These are phyloP conservation scores for Hysterangium stoloniferum DNA, from an alignment of 768 basidiomycete genomes.

Conservation along the genomic window DNA sequence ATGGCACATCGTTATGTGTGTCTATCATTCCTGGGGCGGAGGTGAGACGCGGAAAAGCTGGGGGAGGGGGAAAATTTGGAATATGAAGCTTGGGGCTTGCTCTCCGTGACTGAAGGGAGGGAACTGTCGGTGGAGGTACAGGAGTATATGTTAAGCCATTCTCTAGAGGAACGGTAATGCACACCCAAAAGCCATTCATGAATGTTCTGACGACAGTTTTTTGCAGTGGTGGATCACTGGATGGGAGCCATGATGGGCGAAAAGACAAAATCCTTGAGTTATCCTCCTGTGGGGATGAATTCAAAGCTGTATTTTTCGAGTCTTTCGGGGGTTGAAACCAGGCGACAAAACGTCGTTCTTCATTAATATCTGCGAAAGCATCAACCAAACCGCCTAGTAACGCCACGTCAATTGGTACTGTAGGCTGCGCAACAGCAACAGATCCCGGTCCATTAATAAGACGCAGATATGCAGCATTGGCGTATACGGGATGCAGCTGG, in stretches of 20 bases:
- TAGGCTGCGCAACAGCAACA: background rate
- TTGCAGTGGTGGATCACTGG: constrained; percentile 1
- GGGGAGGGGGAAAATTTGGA: constrained; percentile 12
- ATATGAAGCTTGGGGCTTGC: constrained; percentile 6
- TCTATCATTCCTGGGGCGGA: constrained; percentile 1
- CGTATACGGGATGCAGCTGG: constrained; percentile 13
- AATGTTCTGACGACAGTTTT: constrained; percentile 14
- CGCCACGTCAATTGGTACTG: background rate
- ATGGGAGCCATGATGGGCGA: constrained; percentile 14
- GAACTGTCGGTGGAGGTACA: background rate
- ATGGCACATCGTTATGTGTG: background rate
- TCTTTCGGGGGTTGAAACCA: constrained; percentile 8
- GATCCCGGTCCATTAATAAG: constrained; percentile 12
- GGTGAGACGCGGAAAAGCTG: background rate
- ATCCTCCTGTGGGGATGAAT: background rate
- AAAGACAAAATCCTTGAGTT: constrained; percentile 11
- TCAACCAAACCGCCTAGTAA: constrained; percentile 12
- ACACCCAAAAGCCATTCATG: constrained; percentile 15
- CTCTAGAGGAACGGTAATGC: constrained; percentile 17
- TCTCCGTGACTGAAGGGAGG: constrained; percentile 1
- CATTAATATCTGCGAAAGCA: constrained; percentile 8
- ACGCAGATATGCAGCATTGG: constrained; percentile 12
- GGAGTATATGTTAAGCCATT: constrained; percentile 8
- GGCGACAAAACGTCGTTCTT: background rate
- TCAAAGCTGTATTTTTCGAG: background rate